Base-by-base conservation (phyloP, 352 stramenopile genomes). In the Pythium pyrilobum region DNA sequence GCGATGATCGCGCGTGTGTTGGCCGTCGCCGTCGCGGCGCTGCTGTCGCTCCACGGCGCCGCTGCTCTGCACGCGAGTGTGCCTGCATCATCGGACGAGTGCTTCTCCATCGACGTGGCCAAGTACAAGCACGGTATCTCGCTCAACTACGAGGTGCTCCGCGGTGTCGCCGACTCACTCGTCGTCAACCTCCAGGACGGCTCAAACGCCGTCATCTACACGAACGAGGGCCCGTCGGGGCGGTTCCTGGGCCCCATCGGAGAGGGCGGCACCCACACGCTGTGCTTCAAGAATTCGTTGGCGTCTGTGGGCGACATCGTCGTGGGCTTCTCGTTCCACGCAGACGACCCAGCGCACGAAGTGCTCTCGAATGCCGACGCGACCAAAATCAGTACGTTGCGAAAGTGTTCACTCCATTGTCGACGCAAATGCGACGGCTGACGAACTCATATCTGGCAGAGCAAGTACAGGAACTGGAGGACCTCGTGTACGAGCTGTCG, bases 341-440 rank as follows among this genome's bases (percentile, higher is more conserved):
- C 81, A 6, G 81, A 92, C 62, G 82, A 92, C 56, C 84, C 84
- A 23, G 79, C 62, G 31, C 81, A 92, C 59, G 84, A 92, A 40
- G 84, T 95, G 67, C 66, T 95, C 27, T 95, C 84, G 38, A 95
- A 95, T 49, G 84, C 84, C 13, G 84, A 95, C 52, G 81, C 84
- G 24, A 85, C 84, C 56, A 91, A 89, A 59, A 95, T 95, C 77
- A 87, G 84, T 94, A 69, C 72, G 77, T 86, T 8, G 23, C 41
- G 0, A 25, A n/a, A n/a, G n/a, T n/a, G n/a, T n/a, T n/a, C n/a
- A n/a, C n/a, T n/a, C n/a, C n/a, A n/a, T n/a, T n/a, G n/a, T n/a
- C n/a, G n/a, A n/a, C n/a, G n/a, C n/a, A n/a, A n/a, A n/a, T n/a
- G n/a, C n/a, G n/a, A n/a, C n/a, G n/a, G n/a, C n/a, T n/a, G n/a